These are phyloP conservation scores for Candida nanaspora DNA, from an alignment of 805 yeast genomes.

Conservation along the genomic window DNA sequence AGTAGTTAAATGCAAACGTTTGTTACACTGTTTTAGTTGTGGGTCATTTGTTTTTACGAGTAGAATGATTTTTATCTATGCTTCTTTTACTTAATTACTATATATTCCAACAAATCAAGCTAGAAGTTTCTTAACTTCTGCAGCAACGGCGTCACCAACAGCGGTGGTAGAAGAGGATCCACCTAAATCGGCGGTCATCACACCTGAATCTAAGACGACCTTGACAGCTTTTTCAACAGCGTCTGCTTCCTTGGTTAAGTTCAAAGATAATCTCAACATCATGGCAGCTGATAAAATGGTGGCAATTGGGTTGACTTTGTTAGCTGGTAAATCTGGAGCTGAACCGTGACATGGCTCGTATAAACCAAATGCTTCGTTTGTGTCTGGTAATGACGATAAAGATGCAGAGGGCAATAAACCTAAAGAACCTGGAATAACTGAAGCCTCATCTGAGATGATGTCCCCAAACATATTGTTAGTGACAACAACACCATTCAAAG, in stretches of 20 bases:
- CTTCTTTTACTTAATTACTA: no score
- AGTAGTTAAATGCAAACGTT: no score
- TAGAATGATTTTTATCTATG: no score
- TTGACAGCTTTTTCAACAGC: conserved; percentile 87
- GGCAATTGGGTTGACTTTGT: conserved; percentile 93
- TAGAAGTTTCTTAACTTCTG: conserved; percentile 43
- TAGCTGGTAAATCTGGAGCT: conserved; percentile 86
- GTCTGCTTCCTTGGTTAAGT: conserved; percentile 75
- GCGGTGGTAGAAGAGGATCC: conserved; percentile 80
- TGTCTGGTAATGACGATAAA: conserved; percentile 92
- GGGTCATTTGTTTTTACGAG: no score
- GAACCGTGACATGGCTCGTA: conserved; percentile 99
- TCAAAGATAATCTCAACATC: conserved; percentile 91
- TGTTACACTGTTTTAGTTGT: no score
- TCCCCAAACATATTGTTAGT: conserved; percentile 98
- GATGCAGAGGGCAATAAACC: conserved; percentile 96
- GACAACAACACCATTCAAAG: conserved; percentile 85
- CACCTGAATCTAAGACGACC: conserved; percentile 69
- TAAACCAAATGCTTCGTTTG: conserved; percentile 88
- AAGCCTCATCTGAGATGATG: conserved; percentile 95
- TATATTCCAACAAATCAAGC: no score
- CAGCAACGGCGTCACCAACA: conserved; percentile 91
- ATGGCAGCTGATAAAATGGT: conserved; percentile 93
- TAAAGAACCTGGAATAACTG: conserved; percentile 95
- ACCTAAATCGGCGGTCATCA: conserved; percentile 88